Evolutionary conservation across 495 filamentous ascomycete species (phyloP), one percentile per base, ranked within the genome.

Genomic region (Chaetomium tenue): DNA sequence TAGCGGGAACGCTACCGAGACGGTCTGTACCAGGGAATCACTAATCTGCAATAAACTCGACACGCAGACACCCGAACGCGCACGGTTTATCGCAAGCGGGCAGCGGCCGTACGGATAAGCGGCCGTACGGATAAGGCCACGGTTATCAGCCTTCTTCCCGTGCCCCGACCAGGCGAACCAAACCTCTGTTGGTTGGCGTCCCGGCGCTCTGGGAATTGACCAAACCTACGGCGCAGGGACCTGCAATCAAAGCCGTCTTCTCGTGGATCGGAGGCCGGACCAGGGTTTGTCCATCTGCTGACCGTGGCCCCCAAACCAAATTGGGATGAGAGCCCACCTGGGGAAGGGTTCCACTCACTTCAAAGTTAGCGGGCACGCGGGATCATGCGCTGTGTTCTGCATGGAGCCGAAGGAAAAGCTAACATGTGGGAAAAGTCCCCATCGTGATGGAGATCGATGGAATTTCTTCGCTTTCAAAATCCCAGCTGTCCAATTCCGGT

Each of bases 321-420:
- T 58, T 30, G 25, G 33, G 54, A 13, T 22, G 26, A 37, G 52
- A 20, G 28, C 52, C 52, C 52, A 55, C 52, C 33, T 55, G 54
- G 56, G 39, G 23, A 37, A 46, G 11, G 37, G 22, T 20, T 39
- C 55, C 22, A 42, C 20, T 58, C n/a, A 28, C 7, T 57, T 33
- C 25, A 28, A 9, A 13, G 23, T 47, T 30, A 25, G 23, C 25
- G 56, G 54, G 20, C 55, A 46, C 23, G 56, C 40, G 42, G 56
- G 40, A 59, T 59, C 40, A 59, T 59, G 57, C 57, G 47, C 26
- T 48, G 57, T 59, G 57, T 59, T 59, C 42, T 48, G 57, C 57
- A 59, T 59, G 33, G 33, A 30, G 40, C 42, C 40, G 25, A 33
- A 30, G 42, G 33, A 42, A 59, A 22, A 23, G 20, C 57, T 48